Evolutionary conservation across 2,329 filamentous ascomycete species (phyloP).

Genomic region (Penicillium nordicum): DNA sequence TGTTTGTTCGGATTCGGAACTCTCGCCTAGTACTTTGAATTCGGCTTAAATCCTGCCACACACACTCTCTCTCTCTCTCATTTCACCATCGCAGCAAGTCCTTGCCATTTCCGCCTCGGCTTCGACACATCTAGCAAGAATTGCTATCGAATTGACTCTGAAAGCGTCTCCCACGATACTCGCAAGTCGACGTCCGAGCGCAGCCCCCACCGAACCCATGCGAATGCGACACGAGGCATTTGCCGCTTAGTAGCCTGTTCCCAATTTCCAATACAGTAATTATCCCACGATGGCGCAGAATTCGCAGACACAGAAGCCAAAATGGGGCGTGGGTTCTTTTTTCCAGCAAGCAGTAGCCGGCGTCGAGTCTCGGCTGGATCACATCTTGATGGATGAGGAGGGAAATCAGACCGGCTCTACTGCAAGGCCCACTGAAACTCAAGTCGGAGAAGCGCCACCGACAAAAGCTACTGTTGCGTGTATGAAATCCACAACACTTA

Average conservation of each 20-base stretch:
- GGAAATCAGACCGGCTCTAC: slow-evolving; percentile 37
- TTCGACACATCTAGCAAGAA: not conserved
- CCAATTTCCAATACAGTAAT: not conserved
- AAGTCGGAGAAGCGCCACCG: slow-evolving; percentile 25
- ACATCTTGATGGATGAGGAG: slow-evolving; percentile 78
- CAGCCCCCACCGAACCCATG: slow-evolving; percentile 21
- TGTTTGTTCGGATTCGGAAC: slow-evolving; percentile 6
- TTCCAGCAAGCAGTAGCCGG: slow-evolving; percentile 88
- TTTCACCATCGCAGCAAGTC: slow-evolving; percentile 1
- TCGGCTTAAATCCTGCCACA: slow-evolving; percentile 1
- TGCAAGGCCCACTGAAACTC: slow-evolving; percentile 36
- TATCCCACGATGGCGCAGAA: slow-evolving; percentile 33
- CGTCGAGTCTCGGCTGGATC: slow-evolving; percentile 89
- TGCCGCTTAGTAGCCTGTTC: slow-evolving; percentile 20
- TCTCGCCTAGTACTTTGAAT: slow-evolving; percentile 11
- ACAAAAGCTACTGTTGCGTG: slow-evolving; percentile 25
- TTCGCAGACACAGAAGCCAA: slow-evolving; percentile 49
- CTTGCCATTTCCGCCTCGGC: not conserved
- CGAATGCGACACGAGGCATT: slow-evolving; percentile 18
- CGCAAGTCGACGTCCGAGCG: slow-evolving; percentile 10
- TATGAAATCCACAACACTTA: slow-evolving; percentile 20
- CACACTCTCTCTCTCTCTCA: slow-evolving; percentile 2
- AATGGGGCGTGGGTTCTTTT: slow-evolving; percentile 68
- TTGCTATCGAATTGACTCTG: not conserved
- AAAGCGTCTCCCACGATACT: not conserved